phyloP scores from a whole-genome alignment of 768 basidiomycete species.

The Baorangia bicolor region DNA sequence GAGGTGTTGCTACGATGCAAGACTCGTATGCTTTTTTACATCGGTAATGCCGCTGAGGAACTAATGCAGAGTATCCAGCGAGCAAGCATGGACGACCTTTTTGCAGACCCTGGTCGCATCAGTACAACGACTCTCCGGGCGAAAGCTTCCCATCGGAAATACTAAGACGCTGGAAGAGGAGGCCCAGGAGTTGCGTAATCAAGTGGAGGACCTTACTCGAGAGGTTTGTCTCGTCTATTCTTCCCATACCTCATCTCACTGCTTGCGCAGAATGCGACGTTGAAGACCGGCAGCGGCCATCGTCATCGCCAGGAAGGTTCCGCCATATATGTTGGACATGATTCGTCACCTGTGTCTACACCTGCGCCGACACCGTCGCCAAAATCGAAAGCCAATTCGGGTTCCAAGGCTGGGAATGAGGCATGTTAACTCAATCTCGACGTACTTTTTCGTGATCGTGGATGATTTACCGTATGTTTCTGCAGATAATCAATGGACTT shows the following conservation, averaged over 20 bases:
- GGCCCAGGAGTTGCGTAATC: conserved; percentile 53
- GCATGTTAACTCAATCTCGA: conserved; percentile 32
- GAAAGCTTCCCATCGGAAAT: conserved; percentile 54
- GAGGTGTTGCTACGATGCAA: conserved; percentile 55
- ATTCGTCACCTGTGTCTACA: background rate
- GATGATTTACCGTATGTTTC: background rate
- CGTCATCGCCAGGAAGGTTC: conserved; percentile 19
- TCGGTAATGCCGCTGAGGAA: background rate
- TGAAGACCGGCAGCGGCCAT: background rate
- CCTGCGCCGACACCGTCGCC: conserved; percentile 19
- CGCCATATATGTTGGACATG: conserved; percentile 10
- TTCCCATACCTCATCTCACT: background rate
- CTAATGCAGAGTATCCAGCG: conserved; percentile 41
- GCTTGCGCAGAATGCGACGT: conserved; percentile 5
- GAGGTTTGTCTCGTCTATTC: conserved; percentile 47
- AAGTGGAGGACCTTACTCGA: conserved; percentile 62
- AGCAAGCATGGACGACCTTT: conserved; percentile 62
- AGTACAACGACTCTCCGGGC: conserved; percentile 65
- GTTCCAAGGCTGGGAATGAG: conserved; percentile 56
- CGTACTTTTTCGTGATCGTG: background rate
- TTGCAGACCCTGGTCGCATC: conserved; percentile 59
- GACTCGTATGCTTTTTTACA: conserved; percentile 53
- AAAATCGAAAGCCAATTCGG: conserved; percentile 36
- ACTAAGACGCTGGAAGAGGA: conserved; percentile 52
- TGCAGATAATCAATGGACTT: conserved; percentile 64